Evolutionary conservation across 208 protist genomes (phyloP).

Genomic region (Wallacemonas rigidus): DNA sequence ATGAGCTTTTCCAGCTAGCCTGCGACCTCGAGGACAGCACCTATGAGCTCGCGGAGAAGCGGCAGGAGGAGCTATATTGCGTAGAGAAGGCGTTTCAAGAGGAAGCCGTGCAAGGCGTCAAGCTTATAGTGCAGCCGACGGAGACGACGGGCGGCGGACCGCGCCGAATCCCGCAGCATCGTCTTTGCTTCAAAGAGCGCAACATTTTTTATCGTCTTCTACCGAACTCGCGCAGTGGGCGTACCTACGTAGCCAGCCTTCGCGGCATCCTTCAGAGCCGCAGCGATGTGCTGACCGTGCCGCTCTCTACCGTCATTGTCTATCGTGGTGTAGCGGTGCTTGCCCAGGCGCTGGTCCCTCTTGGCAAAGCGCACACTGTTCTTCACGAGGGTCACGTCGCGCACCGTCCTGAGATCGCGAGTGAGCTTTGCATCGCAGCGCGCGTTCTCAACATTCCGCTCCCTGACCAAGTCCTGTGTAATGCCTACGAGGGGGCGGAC

Average conservation of each 20-base stretch:
- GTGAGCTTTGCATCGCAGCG: constrained; percentile 42
- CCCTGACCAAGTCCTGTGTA: constrained; percentile 29
- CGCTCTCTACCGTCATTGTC: constrained; percentile 51
- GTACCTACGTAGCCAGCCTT: constrained; percentile 46
- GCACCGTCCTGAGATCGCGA: constrained; percentile 33
- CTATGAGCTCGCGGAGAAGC: constrained; percentile 33
- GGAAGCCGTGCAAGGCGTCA: constrained; percentile 33
- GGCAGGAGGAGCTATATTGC: constrained; percentile 46
- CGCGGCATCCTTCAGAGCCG: constrained; percentile 55
- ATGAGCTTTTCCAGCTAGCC: constrained; percentile 73
- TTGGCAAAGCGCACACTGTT: constrained; percentile 30
- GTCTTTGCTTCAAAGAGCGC: constrained; percentile 44
- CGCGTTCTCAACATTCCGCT: constrained; percentile 49
- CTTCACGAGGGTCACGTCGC: constrained; percentile 37
- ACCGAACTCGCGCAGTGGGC: constrained; percentile 43
- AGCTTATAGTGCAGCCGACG: constrained; percentile 48
- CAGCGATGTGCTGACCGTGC: constrained; percentile 45
- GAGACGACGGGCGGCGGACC: constrained; percentile 10
- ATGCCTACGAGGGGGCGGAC: constrained; percentile 54
- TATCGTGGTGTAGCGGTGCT: constrained; percentile 61
- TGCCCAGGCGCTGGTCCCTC: constrained; percentile 48
- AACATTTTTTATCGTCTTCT: constrained; percentile 71
- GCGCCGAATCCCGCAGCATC: constrained; percentile 4
- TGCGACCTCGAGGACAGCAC: constrained; percentile 73
- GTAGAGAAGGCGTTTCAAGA: constrained; percentile 48